Evolutionary conservation across 1,284 basidiomycete genomes (phyloP).

Genomic region (Trichosporon sp.): DNA sequence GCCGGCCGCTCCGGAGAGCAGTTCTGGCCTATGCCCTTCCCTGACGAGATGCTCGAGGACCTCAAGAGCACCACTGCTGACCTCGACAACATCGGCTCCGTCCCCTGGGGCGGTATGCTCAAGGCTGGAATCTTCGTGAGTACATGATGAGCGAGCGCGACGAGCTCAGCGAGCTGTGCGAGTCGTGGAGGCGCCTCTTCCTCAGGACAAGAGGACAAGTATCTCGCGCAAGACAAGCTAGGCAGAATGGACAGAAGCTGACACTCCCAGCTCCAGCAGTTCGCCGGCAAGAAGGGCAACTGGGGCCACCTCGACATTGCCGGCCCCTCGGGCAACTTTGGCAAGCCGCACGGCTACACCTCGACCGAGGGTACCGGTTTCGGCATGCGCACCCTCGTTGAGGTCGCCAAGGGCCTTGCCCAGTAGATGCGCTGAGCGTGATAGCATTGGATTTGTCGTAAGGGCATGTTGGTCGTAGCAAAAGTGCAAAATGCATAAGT

Average conservation of each 20-base stretch:
- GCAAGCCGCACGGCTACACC: slow-evolving; percentile 12
- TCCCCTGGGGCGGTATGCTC: slow-evolving; percentile 15
- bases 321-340: slow-evolving; percentile 16
- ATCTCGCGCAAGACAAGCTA: not conserved
- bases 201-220: not conserved
- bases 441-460: no score
- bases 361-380: slow-evolving; percentile 19
- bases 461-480: no score
- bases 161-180: not conserved
- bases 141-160: not conserved
- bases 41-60: slow-evolving; percentile 18
- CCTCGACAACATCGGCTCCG: slow-evolving; percentile 15
- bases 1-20: slow-evolving; percentile 8
- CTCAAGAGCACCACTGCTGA: slow-evolving; percentile 15
- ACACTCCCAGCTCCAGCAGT: slow-evolving; percentile 13
- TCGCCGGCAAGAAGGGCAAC: slow-evolving; percentile 19
- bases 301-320: slow-evolving; percentile 22
- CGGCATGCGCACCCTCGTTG: slow-evolving; percentile 15
- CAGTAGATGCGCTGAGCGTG: not conserved
- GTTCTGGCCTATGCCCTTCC: slow-evolving; percentile 22
- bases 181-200: not conserved
- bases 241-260: not conserved
- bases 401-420: slow-evolving; percentile 16
- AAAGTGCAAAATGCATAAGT: not conserved
- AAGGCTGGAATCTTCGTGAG: slow-evolving; percentile 17